A percentile compares a stretch with the other conserved stretches of the same genome.
Evolutionary conservation across 768 basidiomycete species (phyloP).

Genomic region (Trametes elegans): DNA sequence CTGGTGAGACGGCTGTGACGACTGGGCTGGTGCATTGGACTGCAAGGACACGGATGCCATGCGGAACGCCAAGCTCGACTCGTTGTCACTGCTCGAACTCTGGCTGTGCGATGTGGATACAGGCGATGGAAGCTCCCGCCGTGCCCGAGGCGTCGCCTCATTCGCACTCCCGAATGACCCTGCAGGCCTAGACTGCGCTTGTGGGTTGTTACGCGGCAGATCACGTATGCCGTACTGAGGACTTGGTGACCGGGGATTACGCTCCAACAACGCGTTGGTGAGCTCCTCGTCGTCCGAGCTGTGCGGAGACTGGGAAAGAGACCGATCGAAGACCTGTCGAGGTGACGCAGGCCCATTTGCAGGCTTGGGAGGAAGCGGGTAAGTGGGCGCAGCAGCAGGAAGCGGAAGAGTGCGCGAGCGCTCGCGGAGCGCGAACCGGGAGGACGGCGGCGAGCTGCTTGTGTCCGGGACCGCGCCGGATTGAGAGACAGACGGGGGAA

Average conservation of each 20-base stretch:
- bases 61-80: slow-evolving; percentile 33
- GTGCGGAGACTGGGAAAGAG: slow-evolving; percentile 1
- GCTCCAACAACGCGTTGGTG: slow-evolving; percentile 16
- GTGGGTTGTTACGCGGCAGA: slow-evolving; percentile 31
- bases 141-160: slow-evolving; percentile 7
- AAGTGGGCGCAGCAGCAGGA: slow-evolving; percentile 13
- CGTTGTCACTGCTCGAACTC: not conserved
- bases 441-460: not conserved
- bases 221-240: slow-evolving; percentile 46
- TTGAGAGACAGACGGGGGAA: not conserved
- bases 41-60: slow-evolving; percentile 30
- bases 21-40: not conserved
- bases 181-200: slow-evolving; percentile 1
- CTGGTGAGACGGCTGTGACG: too few relatives aligned
- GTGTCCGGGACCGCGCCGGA: not conserved
- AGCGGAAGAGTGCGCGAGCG: slow-evolving; percentile 15
- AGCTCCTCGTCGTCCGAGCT: slow-evolving; percentile 23
- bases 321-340: not conserved
- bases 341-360: not conserved
- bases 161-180: slow-evolving; percentile 6
- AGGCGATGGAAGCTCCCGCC: slow-evolving; percentile 13
- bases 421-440: slow-evolving; percentile 8
- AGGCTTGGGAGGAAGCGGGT: slow-evolving; percentile 11
- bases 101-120: not conserved
- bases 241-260: slow-evolving; percentile 8